Conservation (phyloP, 177 flowering plant species). For the Tripterygium wilfordii region DNA sequence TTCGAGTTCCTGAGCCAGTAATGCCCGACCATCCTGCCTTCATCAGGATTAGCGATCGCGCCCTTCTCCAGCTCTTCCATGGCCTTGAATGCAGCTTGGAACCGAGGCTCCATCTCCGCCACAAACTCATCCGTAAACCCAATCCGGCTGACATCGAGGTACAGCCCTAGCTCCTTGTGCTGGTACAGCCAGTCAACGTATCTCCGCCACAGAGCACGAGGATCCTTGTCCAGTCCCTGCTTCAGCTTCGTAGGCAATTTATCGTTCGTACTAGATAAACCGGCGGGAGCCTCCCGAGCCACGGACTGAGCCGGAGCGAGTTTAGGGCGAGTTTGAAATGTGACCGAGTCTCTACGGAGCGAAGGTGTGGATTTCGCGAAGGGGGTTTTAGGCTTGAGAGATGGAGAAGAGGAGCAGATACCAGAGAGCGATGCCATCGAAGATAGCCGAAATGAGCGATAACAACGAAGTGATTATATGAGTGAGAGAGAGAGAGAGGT, state of each 20-base stretch:
- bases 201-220: constrained; percentile 57
- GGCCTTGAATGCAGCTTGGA: constrained; percentile 55
- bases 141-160: constrained; percentile 77
- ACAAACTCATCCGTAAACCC: constrained; percentile 85
- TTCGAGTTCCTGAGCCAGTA: constrained; percentile 74
- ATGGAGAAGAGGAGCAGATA: constrained; percentile 42
- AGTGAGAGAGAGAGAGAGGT: no score
- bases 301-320: constrained; percentile 21
- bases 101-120: constrained; percentile 65
- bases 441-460: neutral
- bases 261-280: constrained; percentile 17
- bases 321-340: constrained; percentile 19
- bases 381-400: constrained; percentile 23
- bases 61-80: constrained; percentile 88
- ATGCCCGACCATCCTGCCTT: constrained; percentile 94
- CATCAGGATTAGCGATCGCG: constrained; percentile 91
- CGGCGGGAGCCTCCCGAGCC: constrained; percentile 53
- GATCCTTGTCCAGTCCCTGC: constrained; percentile 49
- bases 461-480: constrained; percentile 12
- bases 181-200: constrained; percentile 94
- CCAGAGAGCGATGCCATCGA: constrained; percentile 63
- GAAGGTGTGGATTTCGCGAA: neutral
- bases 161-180: constrained; percentile 86
- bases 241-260: constrained; percentile 12
- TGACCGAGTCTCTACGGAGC: constrained; percentile 5